Percentiles rank a stretch among this genome's conserved stretches.
Evolutionary conservation across 2,329 filamentous ascomycete genomes (phyloP).

Genomic region (Alternaria sp.): DNA sequence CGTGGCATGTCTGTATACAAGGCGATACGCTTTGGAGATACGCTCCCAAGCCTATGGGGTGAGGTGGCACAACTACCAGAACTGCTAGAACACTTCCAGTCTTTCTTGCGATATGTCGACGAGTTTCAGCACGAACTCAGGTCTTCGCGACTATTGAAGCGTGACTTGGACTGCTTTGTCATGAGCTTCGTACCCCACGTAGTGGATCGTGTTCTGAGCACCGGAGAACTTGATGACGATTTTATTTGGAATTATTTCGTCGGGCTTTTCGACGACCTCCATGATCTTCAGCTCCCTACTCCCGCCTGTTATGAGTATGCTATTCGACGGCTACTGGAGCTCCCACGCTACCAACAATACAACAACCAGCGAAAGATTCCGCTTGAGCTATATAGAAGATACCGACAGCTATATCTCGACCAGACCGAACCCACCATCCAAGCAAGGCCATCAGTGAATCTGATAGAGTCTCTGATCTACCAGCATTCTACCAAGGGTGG

Average conservation of each 20-base stretch:
- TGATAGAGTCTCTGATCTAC: constrained; percentile 32
- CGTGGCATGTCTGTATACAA: background rate
- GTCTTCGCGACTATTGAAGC: constrained; percentile 21
- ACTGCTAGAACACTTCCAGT: constrained; percentile 34
- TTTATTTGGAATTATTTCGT: constrained; percentile 37
- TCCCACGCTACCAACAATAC: constrained; percentile 41
- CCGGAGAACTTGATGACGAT: constrained; percentile 31
- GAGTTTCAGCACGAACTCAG: constrained; percentile 35
- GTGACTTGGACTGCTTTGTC: constrained; percentile 30
- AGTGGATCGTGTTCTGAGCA: constrained; percentile 35
- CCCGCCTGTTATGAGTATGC: constrained; percentile 37
- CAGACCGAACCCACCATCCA: constrained; percentile 9
- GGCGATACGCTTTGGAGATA: constrained; percentile 17
- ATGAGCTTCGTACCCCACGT: constrained; percentile 39
- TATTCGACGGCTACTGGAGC: constrained; percentile 33
- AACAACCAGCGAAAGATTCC: constrained; percentile 36
- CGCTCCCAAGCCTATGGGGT: constrained; percentile 36
- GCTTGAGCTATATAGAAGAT: constrained; percentile 38
- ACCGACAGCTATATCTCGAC: constrained; percentile 29
- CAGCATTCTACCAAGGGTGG: constrained; percentile 31
- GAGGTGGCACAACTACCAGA: constrained; percentile 33
- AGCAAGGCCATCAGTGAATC: constrained; percentile 28
- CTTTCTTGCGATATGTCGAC: constrained; percentile 37
- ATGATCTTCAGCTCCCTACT: constrained; percentile 26
- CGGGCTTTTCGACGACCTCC: constrained; percentile 36